A percentile compares a stretch with the other conserved stretches of the same genome.
Evolutionary conservation across 2,329 filamentous ascomycete species (phyloP).

Genomic region (Botrytis paeoniae): DNA sequence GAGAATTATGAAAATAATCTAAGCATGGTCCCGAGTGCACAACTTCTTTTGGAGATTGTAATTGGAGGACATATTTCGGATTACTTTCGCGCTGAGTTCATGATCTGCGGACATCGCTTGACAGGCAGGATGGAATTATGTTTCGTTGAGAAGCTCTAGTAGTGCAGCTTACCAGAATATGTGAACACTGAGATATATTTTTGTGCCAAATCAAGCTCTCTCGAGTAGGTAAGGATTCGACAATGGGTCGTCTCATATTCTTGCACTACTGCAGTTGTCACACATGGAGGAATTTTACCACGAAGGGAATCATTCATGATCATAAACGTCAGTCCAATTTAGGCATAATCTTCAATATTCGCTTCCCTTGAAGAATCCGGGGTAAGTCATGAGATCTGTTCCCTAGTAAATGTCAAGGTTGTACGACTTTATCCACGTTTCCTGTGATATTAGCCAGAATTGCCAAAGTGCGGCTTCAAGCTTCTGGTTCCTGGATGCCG

Average conservation of each 20-base stretch:
- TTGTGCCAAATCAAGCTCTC: not conserved
- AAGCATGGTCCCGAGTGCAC: not conserved
- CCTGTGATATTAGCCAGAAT: slow-evolving; percentile 15
- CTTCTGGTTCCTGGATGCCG: not conserved
- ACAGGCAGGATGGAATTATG: not conserved
- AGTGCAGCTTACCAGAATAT: not conserved
- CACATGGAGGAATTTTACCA: slow-evolving; percentile 6
- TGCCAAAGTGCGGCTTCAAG: not conserved
- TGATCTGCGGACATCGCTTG: not conserved
- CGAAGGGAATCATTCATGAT: slow-evolving; percentile 3
- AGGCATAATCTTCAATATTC: not conserved
- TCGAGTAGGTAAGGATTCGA: not conserved
- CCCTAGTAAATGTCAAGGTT: not conserved
- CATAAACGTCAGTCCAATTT: not conserved
- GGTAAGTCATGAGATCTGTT: slow-evolving; percentile 16
- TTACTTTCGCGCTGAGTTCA: not conserved
- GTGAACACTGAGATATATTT: not conserved
- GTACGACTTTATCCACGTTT: slow-evolving; percentile 13
- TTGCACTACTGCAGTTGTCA: not conserved
- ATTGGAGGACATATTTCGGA: not conserved
- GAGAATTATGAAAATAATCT: not conserved
- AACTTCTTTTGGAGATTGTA: not conserved
- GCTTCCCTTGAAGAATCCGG: slow-evolving; percentile 1
- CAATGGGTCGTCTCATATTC: not conserved
- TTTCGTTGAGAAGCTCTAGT: not conserved